These are phyloP conservation scores for Botrytis byssoidea DNA, from an alignment of 2,329 filamentous ascomycete species.

Conservation along the genomic window DNA sequence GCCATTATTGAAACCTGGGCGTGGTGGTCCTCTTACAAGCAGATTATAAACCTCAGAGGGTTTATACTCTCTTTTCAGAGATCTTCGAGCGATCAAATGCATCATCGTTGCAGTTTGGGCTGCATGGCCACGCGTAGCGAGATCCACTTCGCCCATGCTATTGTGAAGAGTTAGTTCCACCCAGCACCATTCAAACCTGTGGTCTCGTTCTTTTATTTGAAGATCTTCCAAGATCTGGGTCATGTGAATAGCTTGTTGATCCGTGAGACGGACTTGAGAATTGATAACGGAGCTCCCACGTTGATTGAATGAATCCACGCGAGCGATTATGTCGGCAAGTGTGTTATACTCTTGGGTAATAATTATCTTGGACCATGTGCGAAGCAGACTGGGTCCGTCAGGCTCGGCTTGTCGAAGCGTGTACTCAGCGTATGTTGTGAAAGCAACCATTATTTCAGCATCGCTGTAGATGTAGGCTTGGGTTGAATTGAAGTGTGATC, in stretches of 20 bases:
- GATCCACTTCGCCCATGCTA: conserved; percentile 17
- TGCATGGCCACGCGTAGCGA: neutral
- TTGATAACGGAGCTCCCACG: conserved; percentile 26
- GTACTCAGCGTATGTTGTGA: conserved; percentile 31
- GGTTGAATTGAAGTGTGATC: neutral
- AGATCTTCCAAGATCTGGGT: conserved; percentile 31
- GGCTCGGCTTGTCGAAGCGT: conserved; percentile 25
- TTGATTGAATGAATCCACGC: conserved; percentile 21
- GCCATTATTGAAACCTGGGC: neutral
- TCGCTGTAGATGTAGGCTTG: conserved; percentile 23
- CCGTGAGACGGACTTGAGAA: conserved; percentile 27
- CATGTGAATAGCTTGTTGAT: conserved; percentile 30
- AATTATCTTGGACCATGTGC: conserved; percentile 24
- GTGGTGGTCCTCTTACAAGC: conserved; percentile 1
- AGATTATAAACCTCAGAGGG: conserved; percentile 23
- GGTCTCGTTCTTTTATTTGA: conserved; percentile 24
- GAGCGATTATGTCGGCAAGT: conserved; percentile 11
- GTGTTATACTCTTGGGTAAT: conserved; percentile 25
- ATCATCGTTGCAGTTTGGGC: conserved; percentile 23
- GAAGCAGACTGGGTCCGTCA: neutral
- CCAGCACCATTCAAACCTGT: conserved; percentile 33
- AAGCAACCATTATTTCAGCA: conserved; percentile 21
- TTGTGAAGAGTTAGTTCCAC: conserved; percentile 28
- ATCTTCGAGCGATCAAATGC: conserved; percentile 29
- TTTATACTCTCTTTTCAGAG: conserved; percentile 20